Conservation (phyloP, 1,284 basidiomycete genomes). For the Cystobasidium slooffiae region DNA sequence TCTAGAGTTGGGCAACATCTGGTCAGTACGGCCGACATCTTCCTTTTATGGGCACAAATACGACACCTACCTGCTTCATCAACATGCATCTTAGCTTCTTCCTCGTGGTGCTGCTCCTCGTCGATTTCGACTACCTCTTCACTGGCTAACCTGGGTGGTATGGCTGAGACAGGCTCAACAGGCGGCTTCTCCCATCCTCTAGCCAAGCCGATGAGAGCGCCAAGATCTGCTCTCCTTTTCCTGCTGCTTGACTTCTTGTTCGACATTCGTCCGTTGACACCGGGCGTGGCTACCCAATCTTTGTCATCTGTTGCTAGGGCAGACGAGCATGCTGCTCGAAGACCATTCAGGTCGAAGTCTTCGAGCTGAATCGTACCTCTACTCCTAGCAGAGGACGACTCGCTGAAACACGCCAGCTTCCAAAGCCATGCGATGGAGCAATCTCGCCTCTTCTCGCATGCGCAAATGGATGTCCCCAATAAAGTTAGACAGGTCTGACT, state of each 20-base stretch:
- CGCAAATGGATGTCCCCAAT: conserved; percentile 49
- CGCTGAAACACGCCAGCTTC: conserved; percentile 41
- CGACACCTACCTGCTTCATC: neutral
- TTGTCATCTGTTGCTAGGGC: conserved; percentile 42
- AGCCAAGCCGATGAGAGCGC: conserved; percentile 30
- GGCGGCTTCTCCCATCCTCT: conserved; percentile 21
- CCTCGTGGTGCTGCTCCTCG: neutral
- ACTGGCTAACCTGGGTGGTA: neutral
- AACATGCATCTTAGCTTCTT: conserved; percentile 7
- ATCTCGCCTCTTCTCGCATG: conserved; percentile 51
- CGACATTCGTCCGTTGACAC: conserved; percentile 11
- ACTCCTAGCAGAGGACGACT: conserved; percentile 28
- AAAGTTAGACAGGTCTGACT: conserved; percentile 41
- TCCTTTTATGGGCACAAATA: neutral
- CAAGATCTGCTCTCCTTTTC: conserved; percentile 39
- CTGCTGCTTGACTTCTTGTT: conserved; percentile 33
- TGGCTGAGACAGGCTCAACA: conserved; percentile 9
- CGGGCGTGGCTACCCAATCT: conserved; percentile 12
- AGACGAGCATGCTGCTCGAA: conserved; percentile 32
- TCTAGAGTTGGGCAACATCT: neutral
- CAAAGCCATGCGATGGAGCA: conserved; percentile 52
- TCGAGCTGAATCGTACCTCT: conserved; percentile 16
- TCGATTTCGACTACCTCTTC: conserved; percentile 1
- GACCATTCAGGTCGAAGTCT: conserved; percentile 37
- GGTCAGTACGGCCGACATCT: neutral